Conservation (phyloP, 2,329 filamentous ascomycete species). For the Beauveria bassiana region DNA sequence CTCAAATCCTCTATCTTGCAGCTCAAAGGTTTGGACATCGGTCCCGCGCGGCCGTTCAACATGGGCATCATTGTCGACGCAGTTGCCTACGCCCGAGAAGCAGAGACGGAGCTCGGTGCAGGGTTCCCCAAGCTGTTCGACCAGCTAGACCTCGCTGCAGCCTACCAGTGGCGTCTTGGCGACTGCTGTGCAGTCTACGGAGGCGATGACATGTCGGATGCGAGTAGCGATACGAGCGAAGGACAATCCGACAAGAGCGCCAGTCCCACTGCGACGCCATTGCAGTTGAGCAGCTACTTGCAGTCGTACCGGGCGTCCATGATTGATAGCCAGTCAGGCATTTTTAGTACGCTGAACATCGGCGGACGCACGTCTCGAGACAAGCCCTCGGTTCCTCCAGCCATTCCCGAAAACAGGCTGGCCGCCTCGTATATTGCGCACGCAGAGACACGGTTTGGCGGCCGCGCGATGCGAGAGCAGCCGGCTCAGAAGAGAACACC, state of each 20-base stretch:
- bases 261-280: neutral
- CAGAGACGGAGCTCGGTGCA: neutral
- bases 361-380: neutral
- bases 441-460: neutral
- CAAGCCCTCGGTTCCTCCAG: neutral
- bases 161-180: constrained; percentile 4
- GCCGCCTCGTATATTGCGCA: constrained; percentile 3
- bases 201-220: neutral
- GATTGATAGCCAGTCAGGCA: neutral
- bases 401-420: neutral
- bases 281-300: neutral
- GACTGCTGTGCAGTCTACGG: constrained; percentile 1
- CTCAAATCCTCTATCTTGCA: neutral
- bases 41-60: neutral
- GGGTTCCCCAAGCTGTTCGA: neutral
- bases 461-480: neutral
- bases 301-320: constrained; percentile 1
- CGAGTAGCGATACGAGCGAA: neutral
- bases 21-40: neutral
- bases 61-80: neutral
- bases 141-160: neutral
- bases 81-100: neutral
- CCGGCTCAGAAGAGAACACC: neutral
- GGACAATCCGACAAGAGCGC: neutral
- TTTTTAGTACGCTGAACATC: neutral